Evolutionary conservation across 1,284 basidiomycete species (phyloP), one percentile per base, ranked within the genome.

Genomic region (Grifola frondosa): DNA sequence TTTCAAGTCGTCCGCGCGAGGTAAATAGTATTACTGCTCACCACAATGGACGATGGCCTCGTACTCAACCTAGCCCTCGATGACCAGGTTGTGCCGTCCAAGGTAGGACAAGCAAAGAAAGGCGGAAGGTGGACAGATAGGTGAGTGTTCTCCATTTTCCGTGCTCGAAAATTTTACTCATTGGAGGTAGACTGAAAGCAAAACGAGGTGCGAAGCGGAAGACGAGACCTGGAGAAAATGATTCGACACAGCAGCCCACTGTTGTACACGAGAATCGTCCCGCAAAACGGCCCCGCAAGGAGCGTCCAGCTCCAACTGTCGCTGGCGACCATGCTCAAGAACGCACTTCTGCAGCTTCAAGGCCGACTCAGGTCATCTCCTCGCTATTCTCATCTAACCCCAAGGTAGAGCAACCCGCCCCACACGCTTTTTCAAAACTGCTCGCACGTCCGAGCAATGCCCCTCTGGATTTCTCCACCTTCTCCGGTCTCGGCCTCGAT

Each of bases 351-450:
- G 45, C 56, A 52, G 48, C 58, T 48, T 51, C 63, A 53, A 57
- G 67, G 32, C 69, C 72, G 5, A 73, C 77, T 5, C 90, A 94
- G 60, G 73, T 94, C 48, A 91, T 97, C 53, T 97, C 94, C 0
- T 95, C 92, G 3, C 75, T 97, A 4, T 97, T 97, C 71, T 84
- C 91, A 1, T 89, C 80, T 48, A 91, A 89, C 57, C 89, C 84
- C 7, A 81, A 78, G 63, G 62, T 88, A 20, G 74, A 80, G 15
- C 54, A 63, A 12, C 73, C 73, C 17, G 50, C 60, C 8, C 54
- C 57, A 25, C 56, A 57, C n/a, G 44, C 61, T 12, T 37, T 53
- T 15, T 48, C 48, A 2, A 69, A 65, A 52, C 33, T 50, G 2
- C 52, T 58, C 22, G 63, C 69, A 7, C 69, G 71, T 32, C 91